Evolutionary conservation across 177 flowering plant genomes (phyloP).

Genomic region (Tripterygium wilfordii): DNA sequence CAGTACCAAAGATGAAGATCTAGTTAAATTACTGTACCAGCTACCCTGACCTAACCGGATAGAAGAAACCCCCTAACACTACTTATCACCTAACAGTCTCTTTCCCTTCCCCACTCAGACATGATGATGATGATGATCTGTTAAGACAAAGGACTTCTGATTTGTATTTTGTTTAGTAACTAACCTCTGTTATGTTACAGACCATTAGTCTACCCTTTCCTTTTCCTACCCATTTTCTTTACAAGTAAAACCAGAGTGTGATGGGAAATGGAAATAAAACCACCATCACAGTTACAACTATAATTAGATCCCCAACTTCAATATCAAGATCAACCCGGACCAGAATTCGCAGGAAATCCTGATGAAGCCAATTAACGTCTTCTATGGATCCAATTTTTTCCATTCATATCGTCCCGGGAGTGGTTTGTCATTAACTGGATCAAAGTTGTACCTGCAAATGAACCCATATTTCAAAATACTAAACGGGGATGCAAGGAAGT

Average conservation of each 20-base stretch:
- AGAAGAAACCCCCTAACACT: too few species aligned
- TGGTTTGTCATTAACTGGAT: slow-evolving; percentile 54
- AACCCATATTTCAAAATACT: background rate
- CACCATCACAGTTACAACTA: slow-evolving; percentile 25
- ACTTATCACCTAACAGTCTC: too few species aligned
- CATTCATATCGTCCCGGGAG: slow-evolving; percentile 66
- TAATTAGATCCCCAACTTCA: slow-evolving; percentile 16
- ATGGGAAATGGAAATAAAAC: slow-evolving; percentile 32
- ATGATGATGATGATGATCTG: too few species aligned
- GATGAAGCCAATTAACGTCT: slow-evolving; percentile 14
- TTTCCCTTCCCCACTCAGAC: slow-evolving; percentile 12
- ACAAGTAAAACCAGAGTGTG: slow-evolving; percentile 32
- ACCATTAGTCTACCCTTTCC: slow-evolving; percentile 48
- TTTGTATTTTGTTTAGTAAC: slow-evolving; percentile 26
- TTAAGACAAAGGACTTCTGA: slow-evolving; percentile 41
- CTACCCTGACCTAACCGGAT: too few species aligned
- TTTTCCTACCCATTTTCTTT: slow-evolving; percentile 34
- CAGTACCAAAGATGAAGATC: too few species aligned
- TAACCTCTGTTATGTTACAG: slow-evolving; percentile 59
- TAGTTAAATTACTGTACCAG: too few species aligned
- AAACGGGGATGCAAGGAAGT: background rate
- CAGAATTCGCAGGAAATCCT: slow-evolving; percentile 25
- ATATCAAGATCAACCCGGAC: slow-evolving; percentile 15
- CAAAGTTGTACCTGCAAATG: slow-evolving; percentile 62
- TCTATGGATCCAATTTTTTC: slow-evolving; percentile 46